Conservation (phyloP, 2,329 filamentous ascomycete species). For the Cordyceps fumosorosea region DNA sequence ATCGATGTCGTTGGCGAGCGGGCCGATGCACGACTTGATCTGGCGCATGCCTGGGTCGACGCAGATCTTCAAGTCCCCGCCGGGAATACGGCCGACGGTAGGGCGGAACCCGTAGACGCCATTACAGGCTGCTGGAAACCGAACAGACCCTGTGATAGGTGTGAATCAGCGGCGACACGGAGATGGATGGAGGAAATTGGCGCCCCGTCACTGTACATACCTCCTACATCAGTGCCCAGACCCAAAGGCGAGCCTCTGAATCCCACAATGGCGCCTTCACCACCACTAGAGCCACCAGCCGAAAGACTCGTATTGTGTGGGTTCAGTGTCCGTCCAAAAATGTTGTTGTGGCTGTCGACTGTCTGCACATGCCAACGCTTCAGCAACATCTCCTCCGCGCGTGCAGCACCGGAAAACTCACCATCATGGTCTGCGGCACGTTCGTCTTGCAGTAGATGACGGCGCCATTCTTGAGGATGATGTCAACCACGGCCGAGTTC, state of each 20-base stretch:
- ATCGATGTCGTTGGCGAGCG: slow-evolving; percentile 33
- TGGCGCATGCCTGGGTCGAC: slow-evolving; percentile 15
- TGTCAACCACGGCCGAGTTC: slow-evolving; percentile 20
- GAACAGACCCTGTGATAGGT: slow-evolving; percentile 38
- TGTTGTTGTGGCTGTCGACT: slow-evolving; percentile 35
- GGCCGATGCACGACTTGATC: slow-evolving; percentile 34
- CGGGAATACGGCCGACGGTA: slow-evolving; percentile 50
- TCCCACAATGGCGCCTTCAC: slow-evolving; percentile 53
- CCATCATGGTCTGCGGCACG: slow-evolving; percentile 13
- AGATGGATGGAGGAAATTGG: no score
- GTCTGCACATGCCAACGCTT: slow-evolving; percentile 14
- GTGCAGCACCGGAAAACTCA: not conserved
- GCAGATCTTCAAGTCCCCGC: slow-evolving; percentile 13
- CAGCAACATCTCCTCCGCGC: not conserved
- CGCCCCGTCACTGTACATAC: not conserved
- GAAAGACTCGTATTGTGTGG: slow-evolving; percentile 49
- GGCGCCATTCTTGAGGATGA: slow-evolving; percentile 22
- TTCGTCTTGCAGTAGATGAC: slow-evolving; percentile 21
- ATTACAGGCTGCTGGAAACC: slow-evolving; percentile 45
- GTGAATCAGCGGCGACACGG: not conserved
- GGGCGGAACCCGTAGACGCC: slow-evolving; percentile 51
- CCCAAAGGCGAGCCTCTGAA: slow-evolving; percentile 50
- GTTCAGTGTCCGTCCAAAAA: slow-evolving; percentile 52
- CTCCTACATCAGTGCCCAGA: slow-evolving; percentile 51
- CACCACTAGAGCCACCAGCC: slow-evolving; percentile 55